Evolutionary conservation across 495 filamentous ascomycete species (phyloP), one percentile per base, ranked within the genome.

Genomic region (Trichocladium uniseriatum): DNA sequence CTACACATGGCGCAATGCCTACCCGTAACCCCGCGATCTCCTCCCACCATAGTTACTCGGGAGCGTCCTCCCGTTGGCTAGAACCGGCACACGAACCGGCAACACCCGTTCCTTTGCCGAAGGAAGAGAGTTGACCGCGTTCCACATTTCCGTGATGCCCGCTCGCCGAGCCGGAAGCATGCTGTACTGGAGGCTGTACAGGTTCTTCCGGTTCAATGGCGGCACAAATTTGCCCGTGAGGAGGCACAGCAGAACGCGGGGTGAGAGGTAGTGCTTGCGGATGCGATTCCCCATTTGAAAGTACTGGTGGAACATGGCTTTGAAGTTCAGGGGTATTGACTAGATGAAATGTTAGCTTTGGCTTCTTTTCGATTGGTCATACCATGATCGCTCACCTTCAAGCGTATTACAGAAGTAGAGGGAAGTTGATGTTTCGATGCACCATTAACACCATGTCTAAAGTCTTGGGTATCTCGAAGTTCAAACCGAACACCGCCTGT

Each of bases 101-200:
- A 59, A 47, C 4, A 59, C 49, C 43, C 61, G 43, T 28, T 62
- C 68, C 57, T 63, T 68, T 7, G 66, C 52, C 11, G 67, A 75
- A 2, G 79, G 87, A 49, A 95, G 66, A 19, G 69, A 71, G 40
- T 69, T 73, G 8, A 75, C 51, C 42, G 82, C 76, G 24, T 77
- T 67, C 94, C 94, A 99, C 53, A 96, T 81, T 61, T 96, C 89
- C 51, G 74, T 65, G 42, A 96, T 82, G 2, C 86, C 79, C 0
- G 86, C 87, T 6, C 92, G 73, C 35, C 73, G 80, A 10, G 86
- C 82, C 5, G 92, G 92, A 27, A 99, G 73, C 94, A 97, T 97
- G 69, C 86, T 92, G 68, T 99, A 99, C 67, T 99, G 92, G 58
- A 99, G 80, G 49, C 87, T 90, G 68, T 99, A 99, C 38, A 99